These are phyloP conservation scores for Dioszegia crocea DNA, from an alignment of 768 basidiomycete species.

Conservation along the genomic window DNA sequence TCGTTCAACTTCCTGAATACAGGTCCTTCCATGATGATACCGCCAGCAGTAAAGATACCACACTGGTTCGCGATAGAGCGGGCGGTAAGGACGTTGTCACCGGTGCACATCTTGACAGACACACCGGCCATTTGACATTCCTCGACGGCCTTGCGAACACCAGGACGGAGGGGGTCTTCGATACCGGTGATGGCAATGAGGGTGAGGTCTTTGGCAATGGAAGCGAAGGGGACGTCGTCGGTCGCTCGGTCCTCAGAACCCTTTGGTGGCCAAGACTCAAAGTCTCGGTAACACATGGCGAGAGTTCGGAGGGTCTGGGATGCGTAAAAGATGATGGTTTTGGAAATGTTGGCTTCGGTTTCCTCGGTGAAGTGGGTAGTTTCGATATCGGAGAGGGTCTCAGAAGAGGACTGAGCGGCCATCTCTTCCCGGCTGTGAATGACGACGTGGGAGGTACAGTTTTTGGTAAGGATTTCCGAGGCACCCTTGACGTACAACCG, in stretches of 20 bases:
- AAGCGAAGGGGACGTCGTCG: slow-evolving; percentile 56
- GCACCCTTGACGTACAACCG: slow-evolving; percentile 89
- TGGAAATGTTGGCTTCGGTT: slow-evolving; percentile 70
- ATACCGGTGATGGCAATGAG: slow-evolving; percentile 90
- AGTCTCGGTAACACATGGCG: slow-evolving; percentile 87
- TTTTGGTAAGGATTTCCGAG: slow-evolving; percentile 81
- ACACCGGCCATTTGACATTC: slow-evolving; percentile 87
- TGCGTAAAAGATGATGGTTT: slow-evolving; percentile 96
- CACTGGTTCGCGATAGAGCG: slow-evolving; percentile 94
- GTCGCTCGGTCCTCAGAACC: slow-evolving; percentile 18
- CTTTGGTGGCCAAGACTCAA: slow-evolving; percentile 75
- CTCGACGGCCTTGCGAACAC: slow-evolving; percentile 81
- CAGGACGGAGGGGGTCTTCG: slow-evolving; percentile 88
- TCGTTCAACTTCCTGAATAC: slow-evolving; percentile 74
- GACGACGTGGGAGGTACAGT: slow-evolving; percentile 68
- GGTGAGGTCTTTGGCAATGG: slow-evolving; percentile 67
- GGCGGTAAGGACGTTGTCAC: slow-evolving; percentile 78
- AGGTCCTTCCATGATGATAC: slow-evolving; percentile 97
- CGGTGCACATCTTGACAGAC: slow-evolving; percentile 95
- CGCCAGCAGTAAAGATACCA: slow-evolving; percentile 87
- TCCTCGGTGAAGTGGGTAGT: slow-evolving; percentile 62
- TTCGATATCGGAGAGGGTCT: slow-evolving; percentile 53
- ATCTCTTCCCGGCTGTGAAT: slow-evolving; percentile 50
- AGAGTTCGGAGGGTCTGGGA: slow-evolving; percentile 93
- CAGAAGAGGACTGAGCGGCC: neutral